Percentiles rank a stretch among this genome's conserved stretches.
Conservation (phyloP, 805 yeast genomes). For the Saturnispora serradocipensis region DNA sequence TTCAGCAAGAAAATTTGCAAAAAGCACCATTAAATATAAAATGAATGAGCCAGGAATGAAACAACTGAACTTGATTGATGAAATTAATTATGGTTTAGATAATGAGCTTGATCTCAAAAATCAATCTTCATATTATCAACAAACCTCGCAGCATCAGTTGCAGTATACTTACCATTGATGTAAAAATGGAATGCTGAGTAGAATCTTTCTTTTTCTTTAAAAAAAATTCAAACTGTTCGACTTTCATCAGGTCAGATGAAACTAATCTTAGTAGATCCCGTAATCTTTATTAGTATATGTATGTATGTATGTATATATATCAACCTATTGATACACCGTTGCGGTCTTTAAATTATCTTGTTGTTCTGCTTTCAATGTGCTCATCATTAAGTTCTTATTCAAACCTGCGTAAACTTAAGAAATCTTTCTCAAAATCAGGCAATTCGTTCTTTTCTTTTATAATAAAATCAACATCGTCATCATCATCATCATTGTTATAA, state of each 20-base stretch:
- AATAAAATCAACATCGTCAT: constrained; percentile 14
- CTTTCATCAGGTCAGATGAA: not conserved
- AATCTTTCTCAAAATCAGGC: not conserved
- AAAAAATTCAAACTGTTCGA: not conserved
- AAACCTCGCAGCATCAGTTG: not conserved
- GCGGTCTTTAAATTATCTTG: not conserved
- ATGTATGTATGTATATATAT: not conserved
- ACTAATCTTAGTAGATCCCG: not conserved
- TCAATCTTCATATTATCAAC: not conserved
- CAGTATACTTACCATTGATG: not conserved
- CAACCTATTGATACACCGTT: not conserved
- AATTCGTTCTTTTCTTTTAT: constrained; percentile 1
- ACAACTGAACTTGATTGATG: constrained; percentile 9
- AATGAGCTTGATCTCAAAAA: constrained; percentile 4
- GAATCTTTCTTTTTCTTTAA: not conserved
- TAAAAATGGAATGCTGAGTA: not conserved
- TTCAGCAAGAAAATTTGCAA: not conserved
- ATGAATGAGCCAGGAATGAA: not conserved
- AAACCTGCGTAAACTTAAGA: not conserved
- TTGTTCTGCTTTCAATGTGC: not conserved
- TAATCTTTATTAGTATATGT: not conserved
- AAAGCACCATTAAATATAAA: not conserved
- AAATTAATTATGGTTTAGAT: constrained; percentile 12
- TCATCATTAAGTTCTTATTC: not conserved
- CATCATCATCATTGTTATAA: constrained; percentile 22